Evolutionary conservation across 1,139 yeast species (phyloP), one percentile per base, ranked within the genome.

Genomic region (Scheffersomyces cryptocercus): DNA sequence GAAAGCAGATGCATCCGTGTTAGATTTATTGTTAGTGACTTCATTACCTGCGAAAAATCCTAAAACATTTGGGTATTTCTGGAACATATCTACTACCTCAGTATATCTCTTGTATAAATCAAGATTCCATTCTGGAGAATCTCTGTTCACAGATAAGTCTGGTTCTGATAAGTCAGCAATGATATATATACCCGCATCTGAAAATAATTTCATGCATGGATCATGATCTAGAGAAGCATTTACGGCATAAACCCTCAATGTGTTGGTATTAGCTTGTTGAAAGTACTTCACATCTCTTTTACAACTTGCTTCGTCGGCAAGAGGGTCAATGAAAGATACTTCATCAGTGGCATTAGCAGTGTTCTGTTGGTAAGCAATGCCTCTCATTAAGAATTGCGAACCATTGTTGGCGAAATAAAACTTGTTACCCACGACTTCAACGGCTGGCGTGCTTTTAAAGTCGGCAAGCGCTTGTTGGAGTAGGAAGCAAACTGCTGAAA

Each of bases 1-100:
- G 64, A 79, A 88, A 34, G 96, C 86, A 35, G 96, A 89, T 43
- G 96, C 83, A 48, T 75, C 81, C 38, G 96, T 86, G 63, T 83
- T 86, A 62, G 81, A 68, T 36, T 67, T 75, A 62, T 83, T 85
- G 67, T 89, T 86, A 63, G 88, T 82, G 49, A 89, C 96, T 72
- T 89, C 97, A 65, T 89, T 89, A 59, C 91, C 97, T 41, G 97
- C 96, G 58, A 88, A 88, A 73, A 87, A 88, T 15, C 96, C 97
- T 48, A 89, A 73, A 30, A 87, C 82, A 68, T 89, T 89, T 57
- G 84, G 75, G 67, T 85, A 89, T 47, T 73, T 62, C 43, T 86
- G 81, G 74, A 89, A 81, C 45, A 73, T 76, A 58, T 85, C 88
- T 40, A 89, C 81, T 37, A 87, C 85, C 20, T 85, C 78, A 44